Evolutionary conservation across 2,329 filamentous ascomycete species (phyloP).

Genomic region (Scytalidium lignicola): DNA sequence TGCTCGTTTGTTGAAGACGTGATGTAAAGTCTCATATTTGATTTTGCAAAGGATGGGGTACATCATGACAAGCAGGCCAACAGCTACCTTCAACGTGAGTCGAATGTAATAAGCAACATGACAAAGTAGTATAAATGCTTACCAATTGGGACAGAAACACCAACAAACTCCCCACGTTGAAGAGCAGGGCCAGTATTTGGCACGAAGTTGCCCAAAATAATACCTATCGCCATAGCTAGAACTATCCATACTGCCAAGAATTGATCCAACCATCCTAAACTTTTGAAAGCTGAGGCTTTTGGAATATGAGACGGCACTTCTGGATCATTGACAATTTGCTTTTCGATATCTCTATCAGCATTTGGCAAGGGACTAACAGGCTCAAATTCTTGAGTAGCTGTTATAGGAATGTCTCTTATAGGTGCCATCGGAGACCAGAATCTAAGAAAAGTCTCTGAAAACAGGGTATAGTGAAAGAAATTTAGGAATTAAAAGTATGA

Average conservation of each 20-base stretch:
- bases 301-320: neutral
- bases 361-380: neutral
- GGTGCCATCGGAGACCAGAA: neutral
- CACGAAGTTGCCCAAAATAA: constrained; percentile 60
- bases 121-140: constrained; percentile 16
- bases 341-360: neutral
- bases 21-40: constrained; percentile 68
- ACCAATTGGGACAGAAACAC: constrained; percentile 60
- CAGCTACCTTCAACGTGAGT: constrained; percentile 42
- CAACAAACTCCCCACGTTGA: constrained; percentile 56
- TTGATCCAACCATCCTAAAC: constrained; percentile 42
- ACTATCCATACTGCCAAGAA: constrained; percentile 56
- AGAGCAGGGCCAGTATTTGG: constrained; percentile 47
- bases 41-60: constrained; percentile 90
- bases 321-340: neutral
- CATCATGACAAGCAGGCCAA: constrained; percentile 88
- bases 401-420: neutral
- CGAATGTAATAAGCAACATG: neutral
- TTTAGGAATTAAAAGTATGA: neutral
- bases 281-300: constrained; percentile 21
- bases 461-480: too few species aligned
- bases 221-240: constrained; percentile 60
- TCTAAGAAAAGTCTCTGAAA: neutral
- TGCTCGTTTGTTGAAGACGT: constrained; percentile 52
- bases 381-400: neutral